Evolutionary conservation across 257 asterid species (phyloP).

Genomic region (Solanum gracilifrons): DNA sequence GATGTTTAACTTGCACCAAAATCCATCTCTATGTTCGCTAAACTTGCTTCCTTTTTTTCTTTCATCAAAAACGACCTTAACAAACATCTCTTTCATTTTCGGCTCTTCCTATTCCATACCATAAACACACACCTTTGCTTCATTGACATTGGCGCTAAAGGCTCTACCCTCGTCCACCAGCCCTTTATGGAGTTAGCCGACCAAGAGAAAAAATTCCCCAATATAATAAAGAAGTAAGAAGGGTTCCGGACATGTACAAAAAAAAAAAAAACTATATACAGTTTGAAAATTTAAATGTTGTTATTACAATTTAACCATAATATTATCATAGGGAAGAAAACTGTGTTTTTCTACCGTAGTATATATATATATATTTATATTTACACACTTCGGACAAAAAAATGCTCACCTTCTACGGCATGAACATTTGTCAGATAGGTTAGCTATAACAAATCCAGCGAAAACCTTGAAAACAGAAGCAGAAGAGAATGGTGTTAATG

Average conservation of each 20-base stretch:
- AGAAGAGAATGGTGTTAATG: background rate
- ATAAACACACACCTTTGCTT: background rate
- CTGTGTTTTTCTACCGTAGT: background rate
- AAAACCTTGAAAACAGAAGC: constrained; percentile 39
- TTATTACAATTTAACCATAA: background rate
- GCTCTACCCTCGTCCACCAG: background rate
- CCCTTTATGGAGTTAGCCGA: background rate
- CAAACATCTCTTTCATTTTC: no score
- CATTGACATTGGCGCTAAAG: background rate
- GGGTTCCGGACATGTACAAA: background rate
- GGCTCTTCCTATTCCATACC: background rate
- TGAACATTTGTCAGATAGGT: constrained; percentile 36
- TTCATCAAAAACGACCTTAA: no score
- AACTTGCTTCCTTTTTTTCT: no score
- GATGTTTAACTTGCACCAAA: background rate
- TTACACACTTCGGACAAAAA: background rate
- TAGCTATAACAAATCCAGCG: constrained; percentile 60
- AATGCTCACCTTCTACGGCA: constrained; percentile 20
- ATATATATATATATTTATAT: background rate
- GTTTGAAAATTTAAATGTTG: background rate
- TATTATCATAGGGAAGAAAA: background rate
- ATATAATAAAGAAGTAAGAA: background rate
- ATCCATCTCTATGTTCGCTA: no score
- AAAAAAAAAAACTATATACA: background rate
- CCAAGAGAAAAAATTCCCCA: background rate